phyloP scores from a whole-genome alignment of 1,284 basidiomycete species.

The Neolentinus lepideus region DNA sequence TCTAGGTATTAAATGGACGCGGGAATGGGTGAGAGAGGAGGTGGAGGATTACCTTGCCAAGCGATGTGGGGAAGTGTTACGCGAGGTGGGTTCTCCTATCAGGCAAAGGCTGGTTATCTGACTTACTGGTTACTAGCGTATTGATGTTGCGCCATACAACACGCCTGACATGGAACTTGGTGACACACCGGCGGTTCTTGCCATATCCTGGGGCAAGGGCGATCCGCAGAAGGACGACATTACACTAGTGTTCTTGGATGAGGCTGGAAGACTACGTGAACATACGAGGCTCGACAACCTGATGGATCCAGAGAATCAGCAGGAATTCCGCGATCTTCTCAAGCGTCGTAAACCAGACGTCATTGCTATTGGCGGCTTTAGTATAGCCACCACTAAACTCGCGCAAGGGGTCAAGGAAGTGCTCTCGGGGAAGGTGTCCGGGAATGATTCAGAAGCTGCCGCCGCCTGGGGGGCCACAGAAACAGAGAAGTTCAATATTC shows the following conservation, averaged over 20 bases:
- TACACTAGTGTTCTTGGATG: conserved; percentile 80
- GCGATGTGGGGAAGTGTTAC: conserved; percentile 61
- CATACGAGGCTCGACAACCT: conserved; percentile 88
- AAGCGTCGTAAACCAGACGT: conserved; percentile 82
- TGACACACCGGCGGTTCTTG: conserved; percentile 80
- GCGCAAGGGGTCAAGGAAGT: conserved; percentile 55
- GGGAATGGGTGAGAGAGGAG: conserved; percentile 87
- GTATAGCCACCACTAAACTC: conserved; percentile 73
- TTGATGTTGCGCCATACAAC: conserved; percentile 71
- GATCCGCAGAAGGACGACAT: conserved; percentile 90
- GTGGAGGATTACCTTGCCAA: conserved; percentile 80
- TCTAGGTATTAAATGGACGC: conserved; percentile 78
- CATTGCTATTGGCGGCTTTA: conserved; percentile 86
- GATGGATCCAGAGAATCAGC: conserved; percentile 54
- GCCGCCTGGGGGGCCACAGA: conserved; percentile 15
- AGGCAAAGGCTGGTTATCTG: conserved; percentile 7
- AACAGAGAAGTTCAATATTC: conserved; percentile 45
- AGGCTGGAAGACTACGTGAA: conserved; percentile 84
- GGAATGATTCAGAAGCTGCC: conserved; percentile 9
- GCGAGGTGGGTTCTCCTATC: conserved; percentile 45
- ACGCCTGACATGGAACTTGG: conserved; percentile 58
- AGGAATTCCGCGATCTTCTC: conserved; percentile 79
- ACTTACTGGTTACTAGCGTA: conserved; percentile 37
- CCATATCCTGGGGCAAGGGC: conserved; percentile 92
- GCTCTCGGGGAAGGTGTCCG: conserved; percentile 21